phyloP scores from a whole-genome alignment of 106 monocot species.

The Dendrobium huoshanense region DNA sequence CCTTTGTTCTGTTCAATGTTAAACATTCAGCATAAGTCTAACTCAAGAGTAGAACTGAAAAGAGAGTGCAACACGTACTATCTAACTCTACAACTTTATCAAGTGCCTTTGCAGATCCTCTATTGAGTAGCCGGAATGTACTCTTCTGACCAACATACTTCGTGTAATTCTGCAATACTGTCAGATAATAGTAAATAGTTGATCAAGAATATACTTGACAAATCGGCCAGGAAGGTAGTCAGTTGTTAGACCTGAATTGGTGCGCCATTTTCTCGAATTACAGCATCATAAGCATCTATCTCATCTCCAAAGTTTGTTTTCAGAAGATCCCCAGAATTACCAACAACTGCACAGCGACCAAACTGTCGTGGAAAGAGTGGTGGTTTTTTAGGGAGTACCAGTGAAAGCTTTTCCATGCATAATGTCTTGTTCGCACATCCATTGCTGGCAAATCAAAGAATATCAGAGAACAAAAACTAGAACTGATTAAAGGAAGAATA shows the following conservation, averaged over 20 bases:
- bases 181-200: constrained; percentile 6
- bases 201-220: background rate
- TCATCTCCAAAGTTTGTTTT: constrained; percentile 95
- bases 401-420: constrained; percentile 84
- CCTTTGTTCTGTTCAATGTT: constrained; percentile 29
- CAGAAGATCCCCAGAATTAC: constrained; percentile 98
- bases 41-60: constrained; percentile 11
- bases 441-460: constrained; percentile 36
- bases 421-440: constrained; percentile 72
- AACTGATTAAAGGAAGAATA: background rate
- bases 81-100: constrained; percentile 97
- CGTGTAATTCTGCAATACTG: constrained; percentile 66
- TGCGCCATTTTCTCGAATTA: constrained; percentile 96
- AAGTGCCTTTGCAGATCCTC: constrained; percentile 99
- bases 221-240: background rate
- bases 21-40: constrained; percentile 18
- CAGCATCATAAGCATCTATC: constrained; percentile 95
- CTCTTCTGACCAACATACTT: constrained; percentile 83
- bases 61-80: constrained; percentile 36
- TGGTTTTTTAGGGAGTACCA: constrained; percentile 82
- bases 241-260: constrained; percentile 62
- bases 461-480: background rate
- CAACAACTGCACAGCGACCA: constrained; percentile 92
- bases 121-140: constrained; percentile 95
- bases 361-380: constrained; percentile 76